Conservation (phyloP, 768 basidiomycete species). For the Basidioascus undulatus region DNA sequence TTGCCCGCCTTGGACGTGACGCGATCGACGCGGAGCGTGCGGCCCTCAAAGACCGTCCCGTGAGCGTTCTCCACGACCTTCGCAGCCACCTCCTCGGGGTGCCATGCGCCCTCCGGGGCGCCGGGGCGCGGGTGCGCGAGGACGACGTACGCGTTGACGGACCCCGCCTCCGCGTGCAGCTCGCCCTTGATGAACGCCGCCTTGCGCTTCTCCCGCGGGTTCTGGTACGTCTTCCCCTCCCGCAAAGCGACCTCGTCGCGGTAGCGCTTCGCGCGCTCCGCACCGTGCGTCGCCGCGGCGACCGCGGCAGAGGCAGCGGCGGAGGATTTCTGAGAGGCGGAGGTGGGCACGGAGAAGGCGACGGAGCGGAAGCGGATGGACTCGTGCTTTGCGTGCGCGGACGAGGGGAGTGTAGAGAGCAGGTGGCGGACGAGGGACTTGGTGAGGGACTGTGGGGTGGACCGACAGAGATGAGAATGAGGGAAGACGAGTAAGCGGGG, state of each 20-base stretch:
- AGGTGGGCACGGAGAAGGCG: constrained; percentile 62
- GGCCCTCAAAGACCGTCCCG: constrained; percentile 46
- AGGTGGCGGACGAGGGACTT: constrained; percentile 60
- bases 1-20: constrained; percentile 19
- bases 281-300: constrained; percentile 19
- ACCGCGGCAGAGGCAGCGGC: constrained; percentile 17
- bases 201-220: constrained; percentile 66
- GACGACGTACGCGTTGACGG: constrained; percentile 71
- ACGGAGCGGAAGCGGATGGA: constrained; percentile 83
- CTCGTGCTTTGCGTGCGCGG: constrained; percentile 45
- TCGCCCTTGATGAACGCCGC: constrained; percentile 85
- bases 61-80: constrained; percentile 35
- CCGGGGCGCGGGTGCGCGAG: constrained; percentile 47
- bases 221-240: constrained; percentile 38
- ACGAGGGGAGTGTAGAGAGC: constrained; percentile 35
- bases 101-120: constrained; percentile 16
- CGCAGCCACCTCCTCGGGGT: constrained; percentile 42
- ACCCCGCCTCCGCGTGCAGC: constrained; percentile 50
- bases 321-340: constrained; percentile 29
- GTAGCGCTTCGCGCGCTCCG: constrained; percentile 29
- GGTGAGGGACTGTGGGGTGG: constrained; percentile 32
- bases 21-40: constrained; percentile 54
- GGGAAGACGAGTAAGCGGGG: neutral
- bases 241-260: no score
- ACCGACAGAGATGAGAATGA: neutral